phyloP scores from a whole-genome alignment of 768 basidiomycete species.

The Mrakia gelida region DNA sequence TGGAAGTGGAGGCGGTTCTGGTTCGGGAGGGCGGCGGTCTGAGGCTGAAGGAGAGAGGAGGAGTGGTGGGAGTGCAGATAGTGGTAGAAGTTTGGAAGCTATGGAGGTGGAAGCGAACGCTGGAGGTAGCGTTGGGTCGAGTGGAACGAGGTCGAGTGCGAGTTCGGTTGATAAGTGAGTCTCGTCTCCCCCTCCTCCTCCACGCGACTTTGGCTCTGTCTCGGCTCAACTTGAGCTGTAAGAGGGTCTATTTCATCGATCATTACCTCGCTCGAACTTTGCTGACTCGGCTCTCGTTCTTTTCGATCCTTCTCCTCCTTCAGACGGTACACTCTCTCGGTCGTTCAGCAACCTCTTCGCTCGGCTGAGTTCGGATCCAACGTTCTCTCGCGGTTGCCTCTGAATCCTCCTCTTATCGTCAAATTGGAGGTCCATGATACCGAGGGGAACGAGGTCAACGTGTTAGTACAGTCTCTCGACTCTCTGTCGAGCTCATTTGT shows the following conservation, averaged over 20 bases:
- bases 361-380: slow-evolving; percentile 26
- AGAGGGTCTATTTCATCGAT: neutral
- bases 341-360: slow-evolving; percentile 25
- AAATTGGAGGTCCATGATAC: slow-evolving; percentile 20
- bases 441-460: neutral
- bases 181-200: neutral
- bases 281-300: neutral
- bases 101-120: neutral
- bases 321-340: slow-evolving; percentile 24
- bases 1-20: neutral
- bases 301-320: neutral
- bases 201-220: neutral
- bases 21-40: too few species aligned
- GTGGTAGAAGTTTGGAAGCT: too few species aligned
- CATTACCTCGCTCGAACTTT: neutral
- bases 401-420: slow-evolving; percentile 30
- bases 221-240: neutral
- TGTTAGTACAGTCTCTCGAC: neutral
- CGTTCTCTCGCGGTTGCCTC: slow-evolving; percentile 32
- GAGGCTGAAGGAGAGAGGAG: neutral
- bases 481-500: neutral
- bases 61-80: neutral
- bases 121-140: neutral
- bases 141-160: neutral
- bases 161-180: neutral